Conservation (phyloP, 1,284 basidiomycete species). For the Thelephora terrestris region DNA sequence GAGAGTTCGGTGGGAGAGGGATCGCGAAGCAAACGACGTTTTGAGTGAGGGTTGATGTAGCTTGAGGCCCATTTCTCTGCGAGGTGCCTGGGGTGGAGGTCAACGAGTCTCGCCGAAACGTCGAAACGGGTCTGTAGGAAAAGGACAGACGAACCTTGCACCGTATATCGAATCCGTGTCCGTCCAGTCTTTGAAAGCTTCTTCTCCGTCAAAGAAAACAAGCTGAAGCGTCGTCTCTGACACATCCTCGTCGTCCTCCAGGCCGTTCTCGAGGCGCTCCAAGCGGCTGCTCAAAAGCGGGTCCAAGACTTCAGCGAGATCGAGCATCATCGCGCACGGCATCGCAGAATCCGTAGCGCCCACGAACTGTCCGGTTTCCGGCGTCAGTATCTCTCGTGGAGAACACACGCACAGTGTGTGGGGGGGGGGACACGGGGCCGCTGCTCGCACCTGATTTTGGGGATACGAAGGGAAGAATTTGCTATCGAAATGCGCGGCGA, state of each 20-base stretch:
- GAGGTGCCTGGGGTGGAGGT: slow-evolving; percentile 53
- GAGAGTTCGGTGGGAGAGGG: slow-evolving; percentile 53
- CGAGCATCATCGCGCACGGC: slow-evolving; percentile 89
- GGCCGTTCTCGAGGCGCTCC: slow-evolving; percentile 42
- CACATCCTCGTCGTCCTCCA: slow-evolving; percentile 67
- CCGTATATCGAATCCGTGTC: slow-evolving; percentile 90
- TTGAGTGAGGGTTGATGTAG: slow-evolving; percentile 50
- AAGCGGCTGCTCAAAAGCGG: slow-evolving; percentile 58
- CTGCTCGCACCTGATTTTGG: slow-evolving; percentile 51
- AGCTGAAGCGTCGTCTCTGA: slow-evolving; percentile 83
- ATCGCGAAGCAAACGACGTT: slow-evolving; percentile 48
- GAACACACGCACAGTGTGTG: background rate
- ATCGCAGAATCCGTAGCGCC: slow-evolving; percentile 98
- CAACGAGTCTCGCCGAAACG: slow-evolving; percentile 1
- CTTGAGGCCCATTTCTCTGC: slow-evolving; percentile 73
- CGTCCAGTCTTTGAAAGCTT: slow-evolving; percentile 91
- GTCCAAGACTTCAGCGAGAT: slow-evolving; percentile 75
- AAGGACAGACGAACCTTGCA: slow-evolving; percentile 49
- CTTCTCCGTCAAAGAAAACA: slow-evolving; percentile 98
- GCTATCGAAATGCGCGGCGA: slow-evolving; percentile 94
- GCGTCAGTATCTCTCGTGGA: background rate
- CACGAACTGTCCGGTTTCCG: slow-evolving; percentile 61
- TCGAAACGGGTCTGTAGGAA: background rate
- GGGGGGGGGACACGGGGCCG: background rate
- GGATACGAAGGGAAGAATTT: slow-evolving; percentile 78